Evolutionary conservation across 1,284 basidiomycete genomes (phyloP), one percentile per base, ranked within the genome.

Genomic region (Kwoniella shivajii): DNA sequence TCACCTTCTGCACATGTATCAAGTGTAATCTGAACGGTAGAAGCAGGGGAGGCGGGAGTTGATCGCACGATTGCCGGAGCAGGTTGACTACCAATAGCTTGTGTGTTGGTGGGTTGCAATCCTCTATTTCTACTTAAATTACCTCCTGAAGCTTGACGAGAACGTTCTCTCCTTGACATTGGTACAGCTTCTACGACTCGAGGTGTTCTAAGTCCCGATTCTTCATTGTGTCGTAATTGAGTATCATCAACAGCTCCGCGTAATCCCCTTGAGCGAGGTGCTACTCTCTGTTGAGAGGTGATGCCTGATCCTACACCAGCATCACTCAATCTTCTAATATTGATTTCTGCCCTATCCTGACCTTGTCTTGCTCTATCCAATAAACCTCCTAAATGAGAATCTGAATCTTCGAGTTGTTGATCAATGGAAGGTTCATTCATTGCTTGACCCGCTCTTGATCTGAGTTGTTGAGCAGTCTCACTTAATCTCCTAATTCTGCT

Each of bases 341-440:
- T 46, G 6, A 47, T 41, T 38, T 54, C 57, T 7, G 54, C 29
- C 11, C 57, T 30, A 33, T 53, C 50, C 50, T 58, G 57, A 46
- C 54, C 50, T 22, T 57, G 43, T 22, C 56, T 46, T 6, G 51
- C 56, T 29, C 56, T 26, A 26, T 42, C 46, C 36, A 57, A 33
- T 4, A 57, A 16, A 14, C 56, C 51, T 16, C 27, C n/a, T 14
- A 36, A 31, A 4, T 20, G 14, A 30, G n/a, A 9, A 27, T 41
- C 49, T 1, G 37, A n/a, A n/a, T n/a, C n/a, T n/a, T n/a, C n/a
- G n/a, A n/a, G n/a, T n/a, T n/a, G n/a, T n/a, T n/a, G n/a, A n/a
- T n/a, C n/a, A n/a, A n/a, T n/a, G n/a, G n/a, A n/a, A n/a, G n/a
- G 44, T 46, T 27, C 11, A 29, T 29, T 27, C 44, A 24, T 45